A percentile compares a stretch with the other conserved stretches of the same genome.
These are phyloP conservation scores for Lepiota venenata DNA, from an alignment of 768 basidiomycete genomes.

Conservation along the genomic window DNA sequence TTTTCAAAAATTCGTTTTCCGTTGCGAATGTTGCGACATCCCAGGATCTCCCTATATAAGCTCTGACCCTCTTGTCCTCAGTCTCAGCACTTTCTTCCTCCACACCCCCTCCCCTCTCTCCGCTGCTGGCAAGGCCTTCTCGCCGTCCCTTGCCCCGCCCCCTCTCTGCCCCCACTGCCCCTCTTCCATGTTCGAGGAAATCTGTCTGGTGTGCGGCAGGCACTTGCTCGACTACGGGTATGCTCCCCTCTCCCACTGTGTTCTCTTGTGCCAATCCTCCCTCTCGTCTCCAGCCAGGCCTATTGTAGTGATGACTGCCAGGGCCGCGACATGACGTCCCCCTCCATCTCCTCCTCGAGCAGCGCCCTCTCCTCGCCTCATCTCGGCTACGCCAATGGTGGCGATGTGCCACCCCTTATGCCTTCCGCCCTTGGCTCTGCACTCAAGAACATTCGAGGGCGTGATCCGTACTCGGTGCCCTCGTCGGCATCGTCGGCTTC, in stretches of 20 bases:
- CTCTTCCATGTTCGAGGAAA: constrained; percentile 69
- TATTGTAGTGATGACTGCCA: constrained; percentile 75
- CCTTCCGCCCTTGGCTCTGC: constrained; percentile 62
- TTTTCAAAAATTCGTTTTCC: constrained; percentile 25
- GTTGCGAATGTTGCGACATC: constrained; percentile 38
- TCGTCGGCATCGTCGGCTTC: constrained; percentile 62
- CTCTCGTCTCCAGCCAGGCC: constrained; percentile 41
- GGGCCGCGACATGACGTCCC: constrained; percentile 57
- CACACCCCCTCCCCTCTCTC: constrained; percentile 10
- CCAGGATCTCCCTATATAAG: constrained; percentile 34
- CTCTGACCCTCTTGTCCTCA: constrained; percentile 16
- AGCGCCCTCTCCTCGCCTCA: constrained; percentile 69
- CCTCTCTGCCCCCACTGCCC: constrained; percentile 12
- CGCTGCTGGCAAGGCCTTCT: constrained; percentile 12
- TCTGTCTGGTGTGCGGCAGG: constrained; percentile 71
- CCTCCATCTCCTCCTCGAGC: constrained; percentile 63
- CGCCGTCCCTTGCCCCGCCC: not conserved
- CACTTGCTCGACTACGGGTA: constrained; percentile 63
- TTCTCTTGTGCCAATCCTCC: constrained; percentile 7
- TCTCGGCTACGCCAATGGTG: constrained; percentile 46
- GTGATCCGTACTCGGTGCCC: constrained; percentile 52
- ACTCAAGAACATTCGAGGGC: constrained; percentile 39
- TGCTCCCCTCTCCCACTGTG: constrained; percentile 21
- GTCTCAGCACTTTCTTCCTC: constrained; percentile 8
- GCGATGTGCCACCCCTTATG: constrained; percentile 66